phyloP scores from a whole-genome alignment of 129 eudicot genomes.

The Silybum marianum region DNA sequence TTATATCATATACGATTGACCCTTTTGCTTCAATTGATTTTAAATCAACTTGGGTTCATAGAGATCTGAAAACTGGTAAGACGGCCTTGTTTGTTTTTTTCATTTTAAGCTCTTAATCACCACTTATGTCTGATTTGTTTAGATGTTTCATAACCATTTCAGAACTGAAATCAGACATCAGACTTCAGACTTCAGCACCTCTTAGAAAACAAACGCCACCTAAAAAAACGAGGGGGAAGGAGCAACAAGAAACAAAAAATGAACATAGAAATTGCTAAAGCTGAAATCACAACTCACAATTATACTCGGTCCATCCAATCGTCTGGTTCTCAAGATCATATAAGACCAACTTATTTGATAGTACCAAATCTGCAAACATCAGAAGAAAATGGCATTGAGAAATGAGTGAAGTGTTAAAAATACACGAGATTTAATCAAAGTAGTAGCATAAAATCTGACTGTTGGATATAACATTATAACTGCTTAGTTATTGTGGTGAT shows the following conservation, averaged over 20 bases:
- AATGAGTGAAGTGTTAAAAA: not conserved
- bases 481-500: not conserved
- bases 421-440: conserved; percentile 2
- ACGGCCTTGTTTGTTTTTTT: no score
- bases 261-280: not conserved
- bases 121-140: no score
- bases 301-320: conserved; percentile 85
- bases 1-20: not conserved
- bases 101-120: no score
- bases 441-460: not conserved
- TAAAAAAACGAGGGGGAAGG: not conserved
- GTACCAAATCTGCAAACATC: conserved; percentile 72
- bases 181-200: no score
- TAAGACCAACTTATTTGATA: conserved; percentile 74
- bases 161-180: no score
- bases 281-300: conserved; percentile 60
- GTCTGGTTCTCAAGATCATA: conserved; percentile 83
- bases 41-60: not conserved
- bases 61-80: not conserved
- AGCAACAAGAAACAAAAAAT: not conserved
- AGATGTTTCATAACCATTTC: no score
- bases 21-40: not conserved
- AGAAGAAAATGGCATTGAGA: not conserved
- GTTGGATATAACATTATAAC: not conserved
- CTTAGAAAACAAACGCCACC: no score